phyloP scores from a whole-genome alignment of 345 rosid species.

The Gossypium anomalum region DNA sequence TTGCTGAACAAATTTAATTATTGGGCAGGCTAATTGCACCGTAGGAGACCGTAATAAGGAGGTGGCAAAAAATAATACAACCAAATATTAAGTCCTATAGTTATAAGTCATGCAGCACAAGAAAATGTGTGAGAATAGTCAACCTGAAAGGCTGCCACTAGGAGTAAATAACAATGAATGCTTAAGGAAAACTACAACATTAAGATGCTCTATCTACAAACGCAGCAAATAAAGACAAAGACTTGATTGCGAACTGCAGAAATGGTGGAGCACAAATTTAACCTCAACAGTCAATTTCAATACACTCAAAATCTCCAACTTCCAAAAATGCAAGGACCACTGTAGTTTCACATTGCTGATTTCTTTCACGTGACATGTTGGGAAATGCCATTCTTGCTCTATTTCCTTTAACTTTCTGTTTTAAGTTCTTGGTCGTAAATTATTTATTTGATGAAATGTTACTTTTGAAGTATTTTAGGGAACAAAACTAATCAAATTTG shows the following conservation, averaged over 20 bases:
- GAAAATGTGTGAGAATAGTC: background rate
- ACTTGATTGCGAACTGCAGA: constrained; percentile 6
- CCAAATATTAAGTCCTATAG: background rate
- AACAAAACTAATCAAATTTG: background rate
- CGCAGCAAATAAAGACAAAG: background rate
- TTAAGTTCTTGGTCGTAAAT: background rate
- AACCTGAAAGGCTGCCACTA: constrained; percentile 1
- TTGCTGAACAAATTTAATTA: background rate
- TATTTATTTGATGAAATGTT: background rate
- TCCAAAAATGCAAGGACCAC: background rate
- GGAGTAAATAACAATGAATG: background rate
- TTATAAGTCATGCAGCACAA: background rate
- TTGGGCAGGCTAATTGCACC: background rate
- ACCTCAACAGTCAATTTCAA: background rate
- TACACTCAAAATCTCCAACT: background rate
- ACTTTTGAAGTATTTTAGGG: background rate
- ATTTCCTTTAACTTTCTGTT: background rate
- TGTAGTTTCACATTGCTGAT: background rate
- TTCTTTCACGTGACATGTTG: background rate
- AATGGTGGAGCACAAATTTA: constrained; percentile 11
- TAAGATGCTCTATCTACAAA: background rate
- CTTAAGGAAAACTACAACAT: background rate
- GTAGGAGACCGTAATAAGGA: background rate
- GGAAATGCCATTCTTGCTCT: background rate
- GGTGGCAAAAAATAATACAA: background rate